Percentiles rank a stretch among this genome's conserved stretches.
Evolutionary conservation across 306 rosid genomes (phyloP).

Genomic region (Vigna unguiculata): DNA sequence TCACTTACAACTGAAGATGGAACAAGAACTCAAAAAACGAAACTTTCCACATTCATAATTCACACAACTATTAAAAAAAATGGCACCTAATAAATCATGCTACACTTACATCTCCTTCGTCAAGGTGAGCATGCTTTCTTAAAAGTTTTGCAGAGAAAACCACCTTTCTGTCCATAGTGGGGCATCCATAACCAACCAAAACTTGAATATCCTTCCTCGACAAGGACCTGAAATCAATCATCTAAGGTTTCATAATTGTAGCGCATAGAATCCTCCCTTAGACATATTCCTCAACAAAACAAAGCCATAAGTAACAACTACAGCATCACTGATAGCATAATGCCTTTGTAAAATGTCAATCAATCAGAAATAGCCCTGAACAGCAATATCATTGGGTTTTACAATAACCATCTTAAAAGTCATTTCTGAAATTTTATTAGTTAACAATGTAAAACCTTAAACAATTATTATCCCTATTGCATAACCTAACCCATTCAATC

Average conservation of each 20-base stretch:
- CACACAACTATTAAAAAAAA: constrained; percentile 16
- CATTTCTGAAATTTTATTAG: background rate
- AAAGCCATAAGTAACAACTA: constrained; percentile 4
- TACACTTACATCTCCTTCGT: constrained; percentile 95
- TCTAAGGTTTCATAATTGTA: constrained; percentile 47
- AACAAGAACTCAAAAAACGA: background rate
- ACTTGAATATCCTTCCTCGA: constrained; percentile 83
- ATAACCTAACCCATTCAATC: constrained; percentile 17
- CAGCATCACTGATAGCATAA: background rate
- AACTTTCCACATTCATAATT: constrained; percentile 11
- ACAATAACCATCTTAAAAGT: background rate
- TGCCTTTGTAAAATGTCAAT: background rate
- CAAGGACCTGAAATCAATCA: constrained; percentile 82
- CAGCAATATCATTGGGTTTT: background rate
- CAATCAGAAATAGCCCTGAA: background rate
- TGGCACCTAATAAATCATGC: constrained; percentile 7
- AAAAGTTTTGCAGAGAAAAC: constrained; percentile 91
- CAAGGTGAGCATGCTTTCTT: constrained; percentile 86
- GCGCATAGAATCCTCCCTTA: constrained; percentile 9
- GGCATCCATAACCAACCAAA: constrained; percentile 97
- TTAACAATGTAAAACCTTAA: background rate
- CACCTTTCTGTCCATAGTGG: constrained; percentile 80
- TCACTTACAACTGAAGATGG: constrained; percentile 2
- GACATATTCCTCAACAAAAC: background rate
- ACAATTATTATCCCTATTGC: background rate